phyloP scores from a whole-genome alignment of 1,284 basidiomycete genomes.

The Puccinia brachypodii region DNA sequence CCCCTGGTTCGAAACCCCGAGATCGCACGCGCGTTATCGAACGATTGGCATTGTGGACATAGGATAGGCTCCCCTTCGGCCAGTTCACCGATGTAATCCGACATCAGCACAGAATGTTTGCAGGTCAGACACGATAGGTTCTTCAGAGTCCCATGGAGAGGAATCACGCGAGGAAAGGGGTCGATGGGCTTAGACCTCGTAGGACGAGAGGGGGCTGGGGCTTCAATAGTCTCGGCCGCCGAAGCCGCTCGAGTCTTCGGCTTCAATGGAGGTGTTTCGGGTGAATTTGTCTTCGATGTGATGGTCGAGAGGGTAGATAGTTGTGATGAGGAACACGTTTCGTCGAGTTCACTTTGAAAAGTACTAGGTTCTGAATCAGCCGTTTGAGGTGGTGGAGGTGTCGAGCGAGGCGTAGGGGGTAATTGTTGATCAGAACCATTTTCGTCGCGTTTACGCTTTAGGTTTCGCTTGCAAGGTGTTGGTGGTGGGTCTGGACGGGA shows the following conservation, averaged over 20 bases:
- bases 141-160: slow-evolving; percentile 82
- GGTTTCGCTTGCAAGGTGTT: slow-evolving; percentile 8
- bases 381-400: slow-evolving; percentile 3
- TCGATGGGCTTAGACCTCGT: slow-evolving; percentile 50
- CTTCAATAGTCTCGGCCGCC: slow-evolving; percentile 60
- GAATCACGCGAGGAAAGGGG: slow-evolving; percentile 72
- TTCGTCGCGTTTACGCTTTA: slow-evolving; percentile 45
- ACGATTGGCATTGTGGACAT: slow-evolving; percentile 75
- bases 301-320: neutral
- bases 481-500: neutral
- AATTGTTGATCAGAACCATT: slow-evolving; percentile 1
- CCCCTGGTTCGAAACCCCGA: slow-evolving; percentile 77
- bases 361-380: neutral
- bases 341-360: slow-evolving; percentile 7
- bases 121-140: slow-evolving; percentile 79
- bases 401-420: slow-evolving; percentile 35
- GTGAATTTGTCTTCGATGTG: neutral
- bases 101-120: slow-evolving; percentile 68
- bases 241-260: slow-evolving; percentile 50
- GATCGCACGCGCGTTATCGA: slow-evolving; percentile 69
- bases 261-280: neutral
- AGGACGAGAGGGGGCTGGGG: slow-evolving; percentile 39
- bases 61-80: slow-evolving; percentile 67
- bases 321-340: slow-evolving; percentile 13
- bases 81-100: slow-evolving; percentile 64